These are phyloP conservation scores for Cicer judaicum DNA, from an alignment of 306 rosid species.

Conservation along the genomic window DNA sequence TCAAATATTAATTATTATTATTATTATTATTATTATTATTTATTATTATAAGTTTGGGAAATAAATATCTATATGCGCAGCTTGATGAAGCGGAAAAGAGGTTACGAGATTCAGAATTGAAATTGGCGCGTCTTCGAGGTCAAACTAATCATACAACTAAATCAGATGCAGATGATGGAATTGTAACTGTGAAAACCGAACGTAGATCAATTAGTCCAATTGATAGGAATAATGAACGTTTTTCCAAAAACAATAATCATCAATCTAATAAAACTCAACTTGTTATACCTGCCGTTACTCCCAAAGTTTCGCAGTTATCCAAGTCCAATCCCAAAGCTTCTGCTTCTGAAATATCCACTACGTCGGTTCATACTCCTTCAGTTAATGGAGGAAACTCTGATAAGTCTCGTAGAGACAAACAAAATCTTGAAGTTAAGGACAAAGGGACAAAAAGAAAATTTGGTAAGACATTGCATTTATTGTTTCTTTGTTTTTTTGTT, in stretches of 20 bases:
- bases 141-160: slow-evolving; percentile 43
- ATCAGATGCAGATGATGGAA: slow-evolving; percentile 35
- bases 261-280: slow-evolving; percentile 73
- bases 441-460: slow-evolving; percentile 75
- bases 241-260: slow-evolving; percentile 46
- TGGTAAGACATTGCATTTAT: slow-evolving; percentile 55
- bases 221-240: slow-evolving; percentile 49
- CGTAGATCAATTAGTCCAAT: slow-evolving; percentile 62
- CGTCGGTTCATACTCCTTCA: slow-evolving; percentile 23
- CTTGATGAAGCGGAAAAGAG: slow-evolving; percentile 79
- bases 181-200: slow-evolving; percentile 62
- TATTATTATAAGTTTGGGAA: slow-evolving; percentile 15
- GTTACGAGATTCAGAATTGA: slow-evolving; percentile 64
- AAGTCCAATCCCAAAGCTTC: slow-evolving; percentile 54
- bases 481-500: slow-evolving; percentile 2
- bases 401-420: slow-evolving; percentile 53
- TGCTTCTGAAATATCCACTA: slow-evolving; percentile 45
- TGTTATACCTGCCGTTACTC: slow-evolving; percentile 67
- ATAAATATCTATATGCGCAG: slow-evolving; percentile 49
- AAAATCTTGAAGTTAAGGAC: slow-evolving; percentile 56
- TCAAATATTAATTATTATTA: not conserved
- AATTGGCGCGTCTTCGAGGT: slow-evolving; percentile 82
- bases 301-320: slow-evolving; percentile 53
- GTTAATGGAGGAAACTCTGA: slow-evolving; percentile 54
- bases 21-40: not conserved